Evolutionary conservation across 768 basidiomycete genomes (phyloP).

Genomic region (Porpolomopsis calyptriformis): DNA sequence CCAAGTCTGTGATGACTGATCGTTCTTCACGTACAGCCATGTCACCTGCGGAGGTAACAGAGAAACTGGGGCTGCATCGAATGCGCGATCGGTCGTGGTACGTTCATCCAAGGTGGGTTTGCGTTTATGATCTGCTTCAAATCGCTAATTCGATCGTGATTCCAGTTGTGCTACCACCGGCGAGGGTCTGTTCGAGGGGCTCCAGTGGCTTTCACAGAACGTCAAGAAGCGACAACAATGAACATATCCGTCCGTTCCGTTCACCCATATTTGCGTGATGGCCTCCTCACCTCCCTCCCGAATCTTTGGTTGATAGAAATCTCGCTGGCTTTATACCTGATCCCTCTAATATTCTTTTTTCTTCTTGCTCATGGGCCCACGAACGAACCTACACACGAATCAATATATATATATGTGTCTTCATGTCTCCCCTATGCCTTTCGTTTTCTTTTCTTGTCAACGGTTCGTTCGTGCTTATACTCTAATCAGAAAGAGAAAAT

Average conservation of each 20-base stretch:
- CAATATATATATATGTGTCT: constrained; percentile 15
- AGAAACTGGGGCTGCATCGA: constrained; percentile 87
- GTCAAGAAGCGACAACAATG: constrained; percentile 86
- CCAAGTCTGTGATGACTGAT: not conserved
- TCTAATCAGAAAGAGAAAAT: no score
- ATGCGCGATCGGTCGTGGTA: constrained; percentile 99
- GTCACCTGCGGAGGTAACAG: constrained; percentile 99
- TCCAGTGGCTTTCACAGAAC: constrained; percentile 96
- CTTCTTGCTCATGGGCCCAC: constrained; percentile 29
- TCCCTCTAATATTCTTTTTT: not conserved
- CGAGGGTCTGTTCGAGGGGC: constrained; percentile 92
- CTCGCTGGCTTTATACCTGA: constrained; percentile 3
- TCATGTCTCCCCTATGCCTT: constrained; percentile 21
- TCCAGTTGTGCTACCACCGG: constrained; percentile 89
- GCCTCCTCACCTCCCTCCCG: constrained; percentile 16
- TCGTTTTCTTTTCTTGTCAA: constrained; percentile 24
- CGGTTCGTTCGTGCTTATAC: no score
- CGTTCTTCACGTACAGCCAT: constrained; percentile 49
- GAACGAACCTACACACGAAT: constrained; percentile 19
- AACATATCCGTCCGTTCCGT: constrained; percentile 14
- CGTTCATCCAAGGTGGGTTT: constrained; percentile 87
- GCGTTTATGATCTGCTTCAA: not conserved
- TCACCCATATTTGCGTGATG: constrained; percentile 11
- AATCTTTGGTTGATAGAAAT: constrained; percentile 16
- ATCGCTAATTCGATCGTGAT: constrained; percentile 6